phyloP scores from a whole-genome alignment of 2,329 filamentous ascomycete genomes.

The Ophiostoma populinum region DNA sequence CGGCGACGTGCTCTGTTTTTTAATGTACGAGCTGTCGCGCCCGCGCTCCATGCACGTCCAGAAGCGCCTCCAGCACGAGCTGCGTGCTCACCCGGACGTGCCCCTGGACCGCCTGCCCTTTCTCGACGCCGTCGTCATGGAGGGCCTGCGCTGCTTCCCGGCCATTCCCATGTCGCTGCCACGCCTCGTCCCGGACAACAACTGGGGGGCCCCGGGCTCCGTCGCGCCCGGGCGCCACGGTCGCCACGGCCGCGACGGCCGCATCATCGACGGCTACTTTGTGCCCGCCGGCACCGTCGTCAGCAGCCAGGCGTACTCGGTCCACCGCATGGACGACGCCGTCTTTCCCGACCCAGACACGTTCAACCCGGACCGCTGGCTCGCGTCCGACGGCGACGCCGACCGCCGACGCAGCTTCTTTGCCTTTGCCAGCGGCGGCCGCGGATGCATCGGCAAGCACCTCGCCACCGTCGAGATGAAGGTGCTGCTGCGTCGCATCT shows the following conservation, averaged over 20 bases:
- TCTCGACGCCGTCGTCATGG: slow-evolving; percentile 45
- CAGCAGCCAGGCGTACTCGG: slow-evolving; percentile 43
- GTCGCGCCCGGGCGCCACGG: no score
- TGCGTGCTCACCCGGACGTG: slow-evolving; percentile 17
- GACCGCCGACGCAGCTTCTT: slow-evolving; percentile 48
- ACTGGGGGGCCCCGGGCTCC: slow-evolving; percentile 1
- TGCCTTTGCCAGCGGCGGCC: slow-evolving; percentile 46
- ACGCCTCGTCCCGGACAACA: slow-evolving; percentile 32
- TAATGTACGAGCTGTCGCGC: slow-evolving; percentile 54
- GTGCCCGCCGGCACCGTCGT: slow-evolving; percentile 37
- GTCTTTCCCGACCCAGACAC: slow-evolving; percentile 64
- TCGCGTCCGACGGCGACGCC: slow-evolving; percentile 54
- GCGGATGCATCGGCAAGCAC: slow-evolving; percentile 49
- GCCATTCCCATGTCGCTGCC: slow-evolving; percentile 52
- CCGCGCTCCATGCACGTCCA: slow-evolving; percentile 35
- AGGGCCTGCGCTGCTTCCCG: slow-evolving; percentile 44
- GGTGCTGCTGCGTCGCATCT: slow-evolving; percentile 42
- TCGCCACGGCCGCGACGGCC: slow-evolving; percentile 18
- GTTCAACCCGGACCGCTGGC: slow-evolving; percentile 74
- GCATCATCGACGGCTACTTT: slow-evolving; percentile 35
- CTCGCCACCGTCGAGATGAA: slow-evolving; percentile 54
- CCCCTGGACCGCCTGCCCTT: slow-evolving; percentile 35
- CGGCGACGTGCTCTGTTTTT: slow-evolving; percentile 51
- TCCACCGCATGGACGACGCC: slow-evolving; percentile 39
- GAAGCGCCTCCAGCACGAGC: slow-evolving; percentile 32